A percentile compares a stretch with the other conserved stretches of the same genome.
Evolutionary conservation across 2,329 filamentous ascomycete species (phyloP).

Genomic region (Fusarium redolens): DNA sequence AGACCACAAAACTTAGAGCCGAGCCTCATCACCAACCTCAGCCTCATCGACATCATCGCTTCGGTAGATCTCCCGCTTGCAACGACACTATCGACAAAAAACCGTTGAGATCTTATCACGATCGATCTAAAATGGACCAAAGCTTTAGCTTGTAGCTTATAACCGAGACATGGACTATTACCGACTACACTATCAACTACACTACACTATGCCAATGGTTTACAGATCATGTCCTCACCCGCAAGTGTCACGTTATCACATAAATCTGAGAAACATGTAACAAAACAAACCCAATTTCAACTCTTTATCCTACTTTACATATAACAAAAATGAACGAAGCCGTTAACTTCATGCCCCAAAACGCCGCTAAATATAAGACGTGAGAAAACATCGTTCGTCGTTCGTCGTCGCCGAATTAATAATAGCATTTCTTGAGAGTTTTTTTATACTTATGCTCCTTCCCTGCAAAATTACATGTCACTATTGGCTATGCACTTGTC

Average conservation of each 20-base stretch:
- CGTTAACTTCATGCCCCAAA: conserved; percentile 32
- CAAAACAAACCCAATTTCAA: conserved; percentile 15
- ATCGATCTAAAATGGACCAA: conserved; percentile 9
- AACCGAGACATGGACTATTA: conserved; percentile 13
- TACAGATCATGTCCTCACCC: background rate
- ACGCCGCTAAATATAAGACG: conserved; percentile 16
- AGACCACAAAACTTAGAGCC: background rate
- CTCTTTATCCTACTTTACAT: conserved; percentile 26
- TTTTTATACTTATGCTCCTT: conserved; percentile 21
- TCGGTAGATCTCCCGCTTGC: conserved; percentile 16
- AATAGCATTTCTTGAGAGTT: background rate
- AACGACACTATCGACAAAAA: background rate
- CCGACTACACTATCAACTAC: background rate
- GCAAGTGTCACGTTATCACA: conserved; percentile 33
- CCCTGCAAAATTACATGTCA: conserved; percentile 42
- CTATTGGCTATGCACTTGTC: conserved; percentile 39
- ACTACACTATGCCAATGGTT: too few species aligned
- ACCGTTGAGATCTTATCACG: conserved; percentile 21
- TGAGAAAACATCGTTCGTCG: background rate
- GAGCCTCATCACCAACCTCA: conserved; percentile 26
- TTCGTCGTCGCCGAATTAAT: conserved; percentile 15
- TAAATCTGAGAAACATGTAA: background rate
- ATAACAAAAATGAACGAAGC: conserved; percentile 6
- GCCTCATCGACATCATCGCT: background rate
- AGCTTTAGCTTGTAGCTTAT: background rate